Conservation (phyloP, 1,139 yeast genomes). For the Saccharomyces hybrid region DNA sequence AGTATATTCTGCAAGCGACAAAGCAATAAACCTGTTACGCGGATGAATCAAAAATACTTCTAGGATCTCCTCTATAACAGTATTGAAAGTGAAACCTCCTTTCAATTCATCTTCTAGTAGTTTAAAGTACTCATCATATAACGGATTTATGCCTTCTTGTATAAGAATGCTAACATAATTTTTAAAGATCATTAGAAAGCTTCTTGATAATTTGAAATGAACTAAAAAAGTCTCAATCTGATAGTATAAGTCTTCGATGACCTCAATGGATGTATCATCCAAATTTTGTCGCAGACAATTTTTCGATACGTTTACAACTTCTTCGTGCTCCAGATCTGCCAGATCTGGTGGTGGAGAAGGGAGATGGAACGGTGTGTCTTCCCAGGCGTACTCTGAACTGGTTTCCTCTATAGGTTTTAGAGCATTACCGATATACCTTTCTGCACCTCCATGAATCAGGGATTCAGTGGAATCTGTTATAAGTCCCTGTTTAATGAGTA, state of each 20-base stretch:
- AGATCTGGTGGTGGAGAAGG: background rate
- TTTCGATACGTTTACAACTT: background rate
- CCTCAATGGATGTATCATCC: background rate
- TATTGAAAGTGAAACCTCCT: conserved; percentile 9
- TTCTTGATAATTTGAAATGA: conserved; percentile 7
- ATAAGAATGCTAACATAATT: conserved; percentile 7
- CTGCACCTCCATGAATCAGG: background rate
- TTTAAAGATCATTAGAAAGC: conserved; percentile 10
- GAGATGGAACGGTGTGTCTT: background rate
- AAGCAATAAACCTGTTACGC: conserved; percentile 10
- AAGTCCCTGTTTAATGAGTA: background rate
- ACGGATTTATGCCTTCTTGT: conserved; percentile 10
- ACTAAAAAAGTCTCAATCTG: background rate
- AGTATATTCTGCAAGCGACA: conserved; percentile 10
- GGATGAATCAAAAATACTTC: conserved; percentile 11
- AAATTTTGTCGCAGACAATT: background rate
- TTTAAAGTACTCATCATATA: conserved; percentile 10
- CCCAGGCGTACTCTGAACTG: background rate
- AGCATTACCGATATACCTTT: background rate
- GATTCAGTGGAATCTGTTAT: background rate
- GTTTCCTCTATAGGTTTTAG: background rate
- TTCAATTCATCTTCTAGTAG: conserved; percentile 12
- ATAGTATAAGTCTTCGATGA: background rate
- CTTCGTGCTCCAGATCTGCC: background rate
- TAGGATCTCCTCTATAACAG: conserved; percentile 8